Evolutionary conservation across 371 early-diverging fungal species (phyloP).

Genomic region (Haplosporangium sp.): DNA sequence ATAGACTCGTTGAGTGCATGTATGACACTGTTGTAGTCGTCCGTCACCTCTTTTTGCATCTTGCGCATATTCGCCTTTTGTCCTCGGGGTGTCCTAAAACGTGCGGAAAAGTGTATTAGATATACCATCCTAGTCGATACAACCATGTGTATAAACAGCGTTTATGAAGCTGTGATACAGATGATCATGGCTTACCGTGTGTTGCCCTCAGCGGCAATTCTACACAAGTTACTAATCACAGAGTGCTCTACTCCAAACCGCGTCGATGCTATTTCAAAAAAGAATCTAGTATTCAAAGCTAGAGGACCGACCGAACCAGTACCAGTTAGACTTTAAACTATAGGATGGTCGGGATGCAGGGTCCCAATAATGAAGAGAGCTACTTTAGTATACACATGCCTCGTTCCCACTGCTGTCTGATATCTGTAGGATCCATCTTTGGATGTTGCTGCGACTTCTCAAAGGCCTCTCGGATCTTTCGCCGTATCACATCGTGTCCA

Average conservation of each 20-base stretch:
- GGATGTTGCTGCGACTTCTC: constrained; percentile 26
- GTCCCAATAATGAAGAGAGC: neutral
- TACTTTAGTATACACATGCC: constrained; percentile 11
- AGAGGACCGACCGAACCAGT: neutral
- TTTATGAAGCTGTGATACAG: neutral
- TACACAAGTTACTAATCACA: constrained; percentile 40
- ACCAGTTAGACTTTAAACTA: neutral
- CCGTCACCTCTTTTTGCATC: constrained; percentile 10
- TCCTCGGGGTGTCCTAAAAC: constrained; percentile 12
- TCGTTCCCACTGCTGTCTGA: constrained; percentile 45
- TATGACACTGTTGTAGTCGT: constrained; percentile 25
- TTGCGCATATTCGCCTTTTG: constrained; percentile 11
- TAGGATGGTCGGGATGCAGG: neutral
- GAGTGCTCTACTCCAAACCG: constrained; percentile 47
- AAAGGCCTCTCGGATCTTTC: constrained; percentile 47
- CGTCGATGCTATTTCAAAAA: constrained; percentile 47
- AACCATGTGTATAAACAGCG: no score
- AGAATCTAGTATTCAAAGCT: constrained; percentile 49
- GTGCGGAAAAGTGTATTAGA: neutral
- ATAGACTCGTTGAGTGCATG: constrained; percentile 45
- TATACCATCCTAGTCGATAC: no score
- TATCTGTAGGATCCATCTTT: constrained; percentile 6
- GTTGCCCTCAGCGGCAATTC: constrained; percentile 17
- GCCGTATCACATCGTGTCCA: constrained; percentile 23
- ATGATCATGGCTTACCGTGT: constrained; percentile 17